Base-by-base conservation (phyloP, 768 basidiomycete genomes). In the Tulasnella sp. region DNA sequence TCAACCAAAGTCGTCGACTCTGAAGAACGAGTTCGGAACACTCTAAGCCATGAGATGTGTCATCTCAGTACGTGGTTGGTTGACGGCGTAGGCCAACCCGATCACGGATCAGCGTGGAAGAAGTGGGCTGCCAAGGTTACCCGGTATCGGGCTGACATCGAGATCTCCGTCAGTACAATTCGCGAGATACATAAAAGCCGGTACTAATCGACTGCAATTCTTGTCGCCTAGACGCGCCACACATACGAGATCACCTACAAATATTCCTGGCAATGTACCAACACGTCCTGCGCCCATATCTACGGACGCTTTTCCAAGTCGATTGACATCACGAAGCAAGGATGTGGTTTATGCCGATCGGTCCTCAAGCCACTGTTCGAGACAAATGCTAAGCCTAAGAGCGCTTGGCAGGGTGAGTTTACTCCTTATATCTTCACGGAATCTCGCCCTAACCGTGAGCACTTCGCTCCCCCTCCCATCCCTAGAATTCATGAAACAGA, bases 21-120 rank as follows among this genome's bases (percentile, higher is more conserved):
- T 18, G 84, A 84, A 80, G 85, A 85, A 40, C 85, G 87, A 82
- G 84, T 88, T 8, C 83, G 85, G 31, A 84, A 85, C 77, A 88
- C 87, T 1, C 85, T 88, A 24, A 85, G 87, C 44, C 87, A 88
- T 78, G 87, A 88, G 83, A 85, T 88, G 84, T 88, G 87, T 80
- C 87, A 88, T 82, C 81, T 88, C 37, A 87, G 87, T 1, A 83
- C 85, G 2, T 88, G 87, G 87, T 60, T 86, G 16, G 84, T 87
- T 78, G 85, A 84, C 41, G 82, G 84, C 31, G 87, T 86, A 76
- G 83, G 83, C 50, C 85, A 86, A 78, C 87, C 86, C 44, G 85
- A 86, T 8, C 87, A 88, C 79, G 87, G 87, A 0, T 80, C 76
- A 41, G 83, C 85, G 12, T 88, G 88, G 84, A 87, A 88, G 81